Base-by-base conservation (phyloP, 768 basidiomycete species). In the Asterophora lycoperdoides region DNA sequence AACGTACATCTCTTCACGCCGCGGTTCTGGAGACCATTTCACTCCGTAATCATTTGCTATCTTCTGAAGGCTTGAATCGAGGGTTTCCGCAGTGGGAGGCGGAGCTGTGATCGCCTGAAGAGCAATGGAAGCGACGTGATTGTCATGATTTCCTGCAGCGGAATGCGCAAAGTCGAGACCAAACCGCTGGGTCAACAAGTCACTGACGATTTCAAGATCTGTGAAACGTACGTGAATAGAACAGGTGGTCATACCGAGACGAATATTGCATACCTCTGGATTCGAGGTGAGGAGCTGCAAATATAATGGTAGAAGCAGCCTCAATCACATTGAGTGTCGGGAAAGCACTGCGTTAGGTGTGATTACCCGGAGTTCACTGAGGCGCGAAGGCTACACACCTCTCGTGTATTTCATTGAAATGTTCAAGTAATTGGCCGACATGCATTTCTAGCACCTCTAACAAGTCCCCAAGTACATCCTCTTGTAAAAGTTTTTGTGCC, bases 261-360 rank as follows among this genome's bases (percentile, higher is more conserved):
- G 35, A 2, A 40, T 18, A 15, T 19, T 51, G 35, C 15, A 35
- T 19, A 86, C 87, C 87, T 76, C 74, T 80, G 7, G 72, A 79
- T 20, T 79, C 78, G 3, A 75, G 62, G 37, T 74, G 72, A 18
- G 79, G 76, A 1, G 80, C 76, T 5, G 83, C 78, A 55, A 74
- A 80, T 45, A 89, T 80, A 51, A 89, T 75, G 47, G 75, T 85
- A 10, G 84, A 81, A 14, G 78, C 78, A 17, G 87, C 85, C 63
- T 89, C 86, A n/a, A 78, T 61, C 9, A 84, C 60, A 29, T 65
- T 59, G 3, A 80, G 79, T 40, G 78, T 81, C 35, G 73, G 71
- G n/a, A 63, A 50, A 18, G 60, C 57, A 46, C 78, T 78, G 9
- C n/a, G 8, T 37, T 26, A 43, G 50, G 42, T 20, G 42, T 20